Percentiles rank a stretch among this genome's conserved stretches.
phyloP scores from a whole-genome alignment of 2,329 filamentous ascomycete genomes.

The Aureobasidium sp. region DNA sequence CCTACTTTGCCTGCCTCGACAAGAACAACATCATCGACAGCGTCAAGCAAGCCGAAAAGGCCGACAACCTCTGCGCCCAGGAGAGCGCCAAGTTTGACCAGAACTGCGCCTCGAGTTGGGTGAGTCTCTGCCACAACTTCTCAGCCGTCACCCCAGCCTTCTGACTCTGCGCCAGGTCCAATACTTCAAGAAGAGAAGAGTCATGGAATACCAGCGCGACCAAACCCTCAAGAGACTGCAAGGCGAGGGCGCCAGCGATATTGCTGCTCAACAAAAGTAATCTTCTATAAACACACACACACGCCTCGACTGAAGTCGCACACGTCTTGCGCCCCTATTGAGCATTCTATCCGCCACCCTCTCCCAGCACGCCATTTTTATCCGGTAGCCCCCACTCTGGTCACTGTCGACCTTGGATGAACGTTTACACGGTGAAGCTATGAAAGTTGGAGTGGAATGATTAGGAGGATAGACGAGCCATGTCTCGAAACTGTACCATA shows the following conservation, averaged over 20 bases:
- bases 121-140: slow-evolving; percentile 38
- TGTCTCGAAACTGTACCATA: not conserved
- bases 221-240: slow-evolving; percentile 64
- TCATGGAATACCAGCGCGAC: slow-evolving; percentile 83
- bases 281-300: not conserved
- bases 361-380: not conserved
- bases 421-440: not conserved
- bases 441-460: not conserved
- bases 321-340: too few species aligned
- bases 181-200: slow-evolving; percentile 95
- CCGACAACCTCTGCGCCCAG: slow-evolving; percentile 45
- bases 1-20: slow-evolving; percentile 83
- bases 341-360: not conserved
- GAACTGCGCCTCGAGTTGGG: slow-evolving; percentile 87
- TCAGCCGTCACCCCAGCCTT: not conserved
- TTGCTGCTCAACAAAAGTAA: not conserved
- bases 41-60: slow-evolving; percentile 46
- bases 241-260: slow-evolving; percentile 32
- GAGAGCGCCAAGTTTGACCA: slow-evolving; percentile 63
- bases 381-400: not conserved
- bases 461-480: not conserved
- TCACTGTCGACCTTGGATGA: too few species aligned
- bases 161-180: slow-evolving; percentile 55
- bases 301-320: too few species aligned
- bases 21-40: slow-evolving; percentile 70